Evolutionary conservation across 257 asterid genomes (phyloP).

Genomic region (Solanum gracilifrons): DNA sequence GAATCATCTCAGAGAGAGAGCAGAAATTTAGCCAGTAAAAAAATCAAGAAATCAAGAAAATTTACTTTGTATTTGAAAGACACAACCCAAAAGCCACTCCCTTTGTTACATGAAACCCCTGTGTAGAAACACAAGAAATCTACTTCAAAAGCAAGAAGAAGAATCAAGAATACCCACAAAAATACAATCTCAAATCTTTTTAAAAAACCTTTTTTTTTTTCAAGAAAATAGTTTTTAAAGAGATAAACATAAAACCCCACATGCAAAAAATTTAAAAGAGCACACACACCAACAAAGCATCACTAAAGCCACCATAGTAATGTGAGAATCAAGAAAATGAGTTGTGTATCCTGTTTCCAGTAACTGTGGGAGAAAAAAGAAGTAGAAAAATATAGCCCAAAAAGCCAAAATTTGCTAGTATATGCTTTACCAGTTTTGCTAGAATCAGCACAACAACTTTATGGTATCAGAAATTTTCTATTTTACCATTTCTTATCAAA

Average conservation of each 20-base stretch:
- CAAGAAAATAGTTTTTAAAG: background rate
- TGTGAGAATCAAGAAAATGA: conserved; percentile 10
- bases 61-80: conserved; percentile 15
- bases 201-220: background rate
- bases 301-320: conserved; percentile 1
- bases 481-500: conserved; percentile 23
- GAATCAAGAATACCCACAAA: background rate
- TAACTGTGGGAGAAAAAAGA: background rate
- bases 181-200: background rate
- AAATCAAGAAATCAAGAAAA: conserved; percentile 2
- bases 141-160: conserved; percentile 5
- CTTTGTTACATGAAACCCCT: conserved; percentile 23
- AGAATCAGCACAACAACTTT: conserved; percentile 25
- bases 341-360: background rate
- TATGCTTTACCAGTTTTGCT: conserved; percentile 38
- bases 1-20: conserved; percentile 17
- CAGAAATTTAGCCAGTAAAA: conserved; percentile 13
- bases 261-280: conserved; percentile 7
- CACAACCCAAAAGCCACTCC: conserved; percentile 64
- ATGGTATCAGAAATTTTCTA: conserved; percentile 5
- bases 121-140: conserved; percentile 16
- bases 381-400: conserved; percentile 9
- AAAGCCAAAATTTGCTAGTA: conserved; percentile 31
- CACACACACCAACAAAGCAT: background rate
- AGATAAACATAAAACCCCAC: conserved; percentile 19